A percentile compares a stretch with the other conserved stretches of the same genome.
Conservation (phyloP, 1,139 yeast species). For the Saccharomyces hybrid region DNA sequence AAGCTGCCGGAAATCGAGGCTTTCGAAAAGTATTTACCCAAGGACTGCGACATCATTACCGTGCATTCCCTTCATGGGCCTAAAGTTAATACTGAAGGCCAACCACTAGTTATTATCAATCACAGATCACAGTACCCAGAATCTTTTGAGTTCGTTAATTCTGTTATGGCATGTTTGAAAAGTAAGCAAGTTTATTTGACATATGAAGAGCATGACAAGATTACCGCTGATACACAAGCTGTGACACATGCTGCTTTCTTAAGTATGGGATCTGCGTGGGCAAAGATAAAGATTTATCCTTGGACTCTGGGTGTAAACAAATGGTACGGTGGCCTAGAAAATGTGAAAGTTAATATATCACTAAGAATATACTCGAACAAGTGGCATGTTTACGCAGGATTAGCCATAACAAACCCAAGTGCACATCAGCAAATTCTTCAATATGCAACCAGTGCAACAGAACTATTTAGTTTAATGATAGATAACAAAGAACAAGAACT, state of each 20-base stretch:
- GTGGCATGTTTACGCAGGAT: conserved; percentile 98
- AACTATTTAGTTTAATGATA: conserved; percentile 74
- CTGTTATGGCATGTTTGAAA: conserved; percentile 60
- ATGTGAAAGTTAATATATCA: conserved; percentile 90
- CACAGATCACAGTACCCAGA: conserved; percentile 55
- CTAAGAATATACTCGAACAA: conserved; percentile 84
- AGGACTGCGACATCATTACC: conserved; percentile 73
- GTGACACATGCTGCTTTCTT: conserved; percentile 96
- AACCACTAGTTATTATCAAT: conserved; percentile 78
- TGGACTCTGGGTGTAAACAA: conserved; percentile 49
- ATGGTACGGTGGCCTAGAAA: conserved; percentile 92
- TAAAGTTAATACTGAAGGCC: conserved; percentile 78
- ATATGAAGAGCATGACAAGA: conserved; percentile 82
- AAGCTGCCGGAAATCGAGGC: conserved; percentile 86
- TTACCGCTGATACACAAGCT: conserved; percentile 97
- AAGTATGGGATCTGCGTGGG: conserved; percentile 98
- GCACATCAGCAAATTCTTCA: conserved; percentile 90
- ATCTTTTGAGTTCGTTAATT: conserved; percentile 52
- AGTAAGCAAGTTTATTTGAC: conserved; percentile 74
- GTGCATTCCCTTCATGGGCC: conserved; percentile 96
- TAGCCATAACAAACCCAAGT: conserved; percentile 90
- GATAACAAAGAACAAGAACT: conserved; percentile 57
- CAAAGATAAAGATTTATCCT: conserved; percentile 71
- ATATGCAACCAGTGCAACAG: conserved; percentile 79
- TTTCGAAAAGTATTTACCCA: conserved; percentile 66